Conservation (phyloP, 2,329 filamentous ascomycete genomes). For the Amesomyces nigricolor region DNA sequence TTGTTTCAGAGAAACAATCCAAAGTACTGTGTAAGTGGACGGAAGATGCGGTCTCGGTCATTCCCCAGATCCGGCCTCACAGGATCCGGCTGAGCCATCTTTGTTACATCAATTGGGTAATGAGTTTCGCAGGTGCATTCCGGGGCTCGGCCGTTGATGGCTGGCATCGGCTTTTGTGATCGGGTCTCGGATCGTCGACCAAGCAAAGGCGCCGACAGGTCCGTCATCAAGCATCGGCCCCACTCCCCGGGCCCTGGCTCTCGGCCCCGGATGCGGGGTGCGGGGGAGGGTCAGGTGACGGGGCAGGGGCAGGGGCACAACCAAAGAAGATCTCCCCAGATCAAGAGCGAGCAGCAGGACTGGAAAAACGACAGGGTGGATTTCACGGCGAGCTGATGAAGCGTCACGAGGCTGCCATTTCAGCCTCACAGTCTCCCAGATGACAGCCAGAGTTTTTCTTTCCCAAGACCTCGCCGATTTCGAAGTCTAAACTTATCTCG, state of each 20-base stretch:
- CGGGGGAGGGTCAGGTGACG: slow-evolving; percentile 5
- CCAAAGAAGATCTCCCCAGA: background rate
- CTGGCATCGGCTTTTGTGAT: slow-evolving; percentile 21
- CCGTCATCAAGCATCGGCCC: slow-evolving; percentile 18
- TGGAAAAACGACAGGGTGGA: background rate
- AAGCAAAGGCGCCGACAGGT: background rate
- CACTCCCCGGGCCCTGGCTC: background rate
- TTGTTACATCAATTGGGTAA: too few relatives aligned
- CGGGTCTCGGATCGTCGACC: background rate
- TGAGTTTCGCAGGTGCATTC: background rate
- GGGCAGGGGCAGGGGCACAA: background rate
- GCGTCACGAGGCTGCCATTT: too few relatives aligned
- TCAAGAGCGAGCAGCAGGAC: background rate
- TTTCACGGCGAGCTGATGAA: too few relatives aligned
- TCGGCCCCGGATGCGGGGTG: background rate
- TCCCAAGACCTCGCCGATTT: too few relatives aligned
- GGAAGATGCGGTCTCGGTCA: too few relatives aligned
- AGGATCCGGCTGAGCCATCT: background rate
- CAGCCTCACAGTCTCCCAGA: too few relatives aligned
- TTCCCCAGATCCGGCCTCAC: background rate
- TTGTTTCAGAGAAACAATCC: background rate
- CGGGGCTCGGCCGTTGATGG: slow-evolving; percentile 9
- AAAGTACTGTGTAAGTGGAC: too few relatives aligned
- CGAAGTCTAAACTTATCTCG: too few relatives aligned
- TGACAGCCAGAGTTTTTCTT: too few relatives aligned